Evolutionary conservation across 495 filamentous ascomycete genomes (phyloP).

Genomic region (Amorphotheca resinae): DNA sequence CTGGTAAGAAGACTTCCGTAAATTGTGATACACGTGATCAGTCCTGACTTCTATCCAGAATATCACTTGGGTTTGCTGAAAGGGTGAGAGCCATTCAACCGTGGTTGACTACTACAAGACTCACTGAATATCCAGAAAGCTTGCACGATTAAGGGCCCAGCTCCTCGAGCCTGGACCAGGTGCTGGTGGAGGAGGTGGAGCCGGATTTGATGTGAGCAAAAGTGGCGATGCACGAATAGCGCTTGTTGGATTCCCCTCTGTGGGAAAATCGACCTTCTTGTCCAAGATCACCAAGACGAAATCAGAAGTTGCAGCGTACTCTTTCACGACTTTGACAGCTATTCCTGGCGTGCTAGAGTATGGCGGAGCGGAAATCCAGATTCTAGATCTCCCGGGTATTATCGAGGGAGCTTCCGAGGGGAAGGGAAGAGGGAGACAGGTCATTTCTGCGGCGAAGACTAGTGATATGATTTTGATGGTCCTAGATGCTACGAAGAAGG

Average conservation of each 20-base stretch:
- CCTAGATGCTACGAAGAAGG: conserved; percentile 91
- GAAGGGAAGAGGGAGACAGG: conserved; percentile 90
- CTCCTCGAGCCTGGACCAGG: conserved; percentile 84
- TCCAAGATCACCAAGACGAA: conserved; percentile 99
- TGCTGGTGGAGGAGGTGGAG: conserved; percentile 56
- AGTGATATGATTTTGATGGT: conserved; percentile 97
- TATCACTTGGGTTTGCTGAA: conserved; percentile 97
- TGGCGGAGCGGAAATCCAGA: conserved; percentile 95
- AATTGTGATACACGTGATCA: conserved; percentile 1
- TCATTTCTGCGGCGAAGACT: conserved; percentile 98
- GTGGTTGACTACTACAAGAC: not conserved
- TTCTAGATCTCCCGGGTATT: conserved; percentile 96
- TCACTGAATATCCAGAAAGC: conserved; percentile 50
- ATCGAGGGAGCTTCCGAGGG: conserved; percentile 96
- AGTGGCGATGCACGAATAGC: conserved; percentile 95
- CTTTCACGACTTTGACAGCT: conserved; percentile 95
- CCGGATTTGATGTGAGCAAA: conserved; percentile 95
- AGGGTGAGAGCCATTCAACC: conserved; percentile 47
- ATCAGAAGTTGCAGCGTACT: conserved; percentile 90
- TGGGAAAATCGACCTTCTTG: conserved; percentile 96
- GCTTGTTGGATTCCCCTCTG: conserved; percentile 93
- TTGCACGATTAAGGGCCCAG: conserved; percentile 88
- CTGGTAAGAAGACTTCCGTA: conserved; percentile 45
- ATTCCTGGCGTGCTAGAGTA: conserved; percentile 98
- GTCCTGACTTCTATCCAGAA: conserved; percentile 43